Evolutionary conservation across 2,329 filamentous ascomycete species (phyloP), one percentile per base, ranked within the genome.

Genomic region (Diaporthe humulicola): DNA sequence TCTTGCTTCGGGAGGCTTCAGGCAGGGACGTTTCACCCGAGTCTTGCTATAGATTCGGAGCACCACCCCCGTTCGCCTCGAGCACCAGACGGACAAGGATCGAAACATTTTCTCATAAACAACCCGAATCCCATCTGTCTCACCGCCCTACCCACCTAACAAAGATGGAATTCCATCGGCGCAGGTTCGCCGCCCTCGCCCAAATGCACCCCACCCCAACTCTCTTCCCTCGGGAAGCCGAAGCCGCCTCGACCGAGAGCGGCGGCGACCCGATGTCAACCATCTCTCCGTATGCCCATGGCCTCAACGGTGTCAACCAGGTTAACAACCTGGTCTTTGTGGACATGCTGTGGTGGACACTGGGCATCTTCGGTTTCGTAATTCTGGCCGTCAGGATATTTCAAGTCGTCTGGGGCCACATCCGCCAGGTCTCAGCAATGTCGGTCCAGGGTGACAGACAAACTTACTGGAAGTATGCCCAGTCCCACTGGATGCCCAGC

Each of bases 341-440:
- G 78, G 86, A 92, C 77, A 82, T 86, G 52, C 79, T 92, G 17
- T 93, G 90, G 90, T 91, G 88, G 88, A 91, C 85, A 67, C 79
- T 93, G 73, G 91, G 91, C 25, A 86, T 87, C 73, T 83, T 90
- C 73, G 90, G 85, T 60, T 79, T 92, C 70, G 77, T 88, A 40
- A 85, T 93, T 61, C 84, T 93, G 50, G 67, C 81, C 28, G 85
- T 92, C 76, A 87, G 91, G 72, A 81, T 92, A 36, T 75, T 86
- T 40, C 88, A 91, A 80, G 86, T 92, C 73, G 79, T 83, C 40
- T 90, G 88, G 87, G 86, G 86, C 61, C 88, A 91, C 78, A 82
- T 92, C 40, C 88, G 91, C 57, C 90, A 90, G 76, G 86, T 93
- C 54, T 87, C 87, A 28, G 87, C 90, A 77, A 92, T 93, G 90